Base-by-base conservation (phyloP, 345 rosid species). In the Mercurialis annua region DNA sequence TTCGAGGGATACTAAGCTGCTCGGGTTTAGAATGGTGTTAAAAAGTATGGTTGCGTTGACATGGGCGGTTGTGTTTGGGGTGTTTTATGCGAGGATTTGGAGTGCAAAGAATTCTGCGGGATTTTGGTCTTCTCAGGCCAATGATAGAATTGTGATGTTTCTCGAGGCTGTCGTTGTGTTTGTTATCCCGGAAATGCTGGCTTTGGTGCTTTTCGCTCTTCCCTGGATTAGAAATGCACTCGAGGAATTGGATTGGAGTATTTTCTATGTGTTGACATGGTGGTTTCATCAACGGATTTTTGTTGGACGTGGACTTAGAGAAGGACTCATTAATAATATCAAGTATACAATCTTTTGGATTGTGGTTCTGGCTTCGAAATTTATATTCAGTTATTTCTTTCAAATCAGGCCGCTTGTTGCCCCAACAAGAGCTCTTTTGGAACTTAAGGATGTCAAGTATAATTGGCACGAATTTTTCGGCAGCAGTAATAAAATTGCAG, bases 231-330 rank as follows among this genome's bases (percentile, higher is more conserved):
- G 98, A 78, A 92, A 81, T 59, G 82, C 74, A 76, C 44, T 90
- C 30, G 97, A 92, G 76, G 89, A 86, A 73, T 55, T 84, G 76
- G 79, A 92, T 70, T 85, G 88, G 87, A 71, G 75, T 47, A 18
- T 82, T 55, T 73, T 90, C 49, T 88, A 86, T 58, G 53, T 86
- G 51, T 67, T 85, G 38, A 88, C 93, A 6, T 92, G 98, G 97
- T 92, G 98, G 98, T 92, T 92, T 75, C 85, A 90, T 67, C 81
- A 84, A 20, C 74, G 89, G 70, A 80, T 76, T 62, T 90, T 92
- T 29, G 96, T 92, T 23, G 97, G 96, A 27, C 92, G 98, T 63
- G 98, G 96, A 24, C 64, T 92, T 71, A 83, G 98, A 78, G 98
- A 92, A 82, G 97, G 97, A 34, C 84, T 90, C 56, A 29, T 90